Evolutionary conservation across 257 asterid genomes (phyloP).

Genomic region (Nicotiana benthamiana): DNA sequence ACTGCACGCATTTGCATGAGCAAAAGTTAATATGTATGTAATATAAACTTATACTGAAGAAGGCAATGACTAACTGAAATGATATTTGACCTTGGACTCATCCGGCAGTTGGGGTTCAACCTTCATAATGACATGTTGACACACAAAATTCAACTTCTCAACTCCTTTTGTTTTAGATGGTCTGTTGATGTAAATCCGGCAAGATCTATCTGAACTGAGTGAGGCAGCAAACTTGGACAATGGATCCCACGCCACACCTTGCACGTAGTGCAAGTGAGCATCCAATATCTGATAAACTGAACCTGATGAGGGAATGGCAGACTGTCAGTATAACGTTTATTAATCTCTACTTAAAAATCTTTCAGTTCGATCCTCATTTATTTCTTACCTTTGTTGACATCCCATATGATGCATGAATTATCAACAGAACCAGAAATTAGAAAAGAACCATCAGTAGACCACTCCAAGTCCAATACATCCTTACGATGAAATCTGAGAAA

Average conservation of each 20-base stretch:
- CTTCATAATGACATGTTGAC: slow-evolving; percentile 79
- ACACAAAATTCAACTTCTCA: slow-evolving; percentile 61
- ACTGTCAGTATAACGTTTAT: background rate
- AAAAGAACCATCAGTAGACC: slow-evolving; percentile 84
- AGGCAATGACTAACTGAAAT: background rate
- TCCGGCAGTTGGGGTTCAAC: slow-evolving; percentile 51
- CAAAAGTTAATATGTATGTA: slow-evolving; percentile 5
- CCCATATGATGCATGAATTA: slow-evolving; percentile 96
- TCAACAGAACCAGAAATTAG: slow-evolving; percentile 96
- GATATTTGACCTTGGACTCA: slow-evolving; percentile 69
- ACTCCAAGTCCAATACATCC: slow-evolving; percentile 87
- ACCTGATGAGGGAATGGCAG: slow-evolving; percentile 37
- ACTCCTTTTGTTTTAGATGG: slow-evolving; percentile 75
- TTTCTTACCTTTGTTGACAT: slow-evolving; percentile 59
- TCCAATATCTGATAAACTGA: slow-evolving; percentile 82
- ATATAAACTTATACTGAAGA: background rate
- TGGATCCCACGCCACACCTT: slow-evolving; percentile 98
- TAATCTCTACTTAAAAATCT: background rate
- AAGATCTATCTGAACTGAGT: slow-evolving; percentile 92
- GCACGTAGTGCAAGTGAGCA: slow-evolving; percentile 89
- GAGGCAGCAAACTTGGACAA: slow-evolving; percentile 78
- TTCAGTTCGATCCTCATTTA: background rate
- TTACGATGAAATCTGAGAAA: slow-evolving; percentile 82
- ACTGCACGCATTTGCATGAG: slow-evolving; percentile 36
- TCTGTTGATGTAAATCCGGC: slow-evolving; percentile 68